Base-by-base conservation (phyloP, 805 yeast genomes). In the Candida nanaspora region DNA sequence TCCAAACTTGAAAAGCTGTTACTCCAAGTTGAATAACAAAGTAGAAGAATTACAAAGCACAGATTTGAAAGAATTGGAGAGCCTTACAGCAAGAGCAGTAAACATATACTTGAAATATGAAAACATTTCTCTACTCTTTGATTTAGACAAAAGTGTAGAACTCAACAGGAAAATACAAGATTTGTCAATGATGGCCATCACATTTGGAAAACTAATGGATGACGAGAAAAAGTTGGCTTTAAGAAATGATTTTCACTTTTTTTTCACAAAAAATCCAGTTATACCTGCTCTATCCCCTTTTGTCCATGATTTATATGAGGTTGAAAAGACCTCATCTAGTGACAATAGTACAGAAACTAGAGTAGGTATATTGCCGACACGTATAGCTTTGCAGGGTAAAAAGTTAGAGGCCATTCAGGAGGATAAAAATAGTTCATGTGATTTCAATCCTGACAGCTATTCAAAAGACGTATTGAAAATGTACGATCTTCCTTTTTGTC, bases 61-160 rank as follows among this genome's bases (percentile, higher is more conserved):
- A n/a, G n/a, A n/a, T n/a, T n/a, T n/a, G n/a, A n/a, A n/a, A n/a
- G n/a, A n/a, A n/a, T n/a, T n/a, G n/a, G n/a, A n/a, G n/a, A n/a
- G n/a, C n/a, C n/a, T n/a, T n/a, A n/a, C n/a, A n/a, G n/a, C n/a
- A n/a, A n/a, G n/a, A n/a, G 51, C 55, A 9, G 45, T 55, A 3
- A 40, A 37, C n/a, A 35, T 45, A 1, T 55, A 44, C 22, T 21
- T 49, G 43, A 45, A 39, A 15, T 26, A 46, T 23, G 44, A 40
- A 37, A 34, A 41, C 13, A 39, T 53, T 13, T 33, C 43, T 4
- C 31, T 48, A 6, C 38, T 53, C 11, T 52, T 52, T 41, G 38
- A 53, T 37, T 22, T 51, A 6, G 46, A 48, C 19, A 35, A 39
- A 3, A 39, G 51, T 3, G 22, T 8, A 3, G n/a, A 19, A n/a